phyloP scores from a whole-genome alignment of 441 rosid genomes.

The Populus trichocarpa region DNA sequence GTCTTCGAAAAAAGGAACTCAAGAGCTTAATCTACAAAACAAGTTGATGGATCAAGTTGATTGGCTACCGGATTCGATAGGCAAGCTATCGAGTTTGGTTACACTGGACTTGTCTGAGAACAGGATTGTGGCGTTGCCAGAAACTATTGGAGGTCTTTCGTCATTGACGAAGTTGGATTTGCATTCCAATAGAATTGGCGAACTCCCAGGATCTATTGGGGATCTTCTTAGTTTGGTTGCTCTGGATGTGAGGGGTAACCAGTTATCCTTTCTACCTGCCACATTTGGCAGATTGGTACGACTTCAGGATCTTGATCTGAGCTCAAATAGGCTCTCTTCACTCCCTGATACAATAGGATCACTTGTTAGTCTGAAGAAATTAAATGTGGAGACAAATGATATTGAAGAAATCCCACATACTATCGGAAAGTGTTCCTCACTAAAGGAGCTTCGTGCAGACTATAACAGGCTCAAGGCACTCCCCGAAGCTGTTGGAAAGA shows the following conservation, averaged over 20 bases:
- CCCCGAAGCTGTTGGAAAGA: constrained; percentile 97
- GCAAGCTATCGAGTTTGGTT: constrained; percentile 66
- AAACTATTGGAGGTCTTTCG: constrained; percentile 68
- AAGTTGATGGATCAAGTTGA: constrained; percentile 82
- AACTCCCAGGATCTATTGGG: constrained; percentile 77
- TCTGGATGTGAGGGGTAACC: constrained; percentile 78
- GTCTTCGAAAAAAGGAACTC: constrained; percentile 75
- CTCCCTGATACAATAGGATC: constrained; percentile 76
- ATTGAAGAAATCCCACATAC: constrained; percentile 83
- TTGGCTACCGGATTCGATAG: constrained; percentile 92
- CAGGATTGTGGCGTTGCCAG: constrained; percentile 57
- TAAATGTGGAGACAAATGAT: constrained; percentile 77
- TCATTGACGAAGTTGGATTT: constrained; percentile 74
- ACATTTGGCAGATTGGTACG: constrained; percentile 53
- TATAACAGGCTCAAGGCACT: constrained; percentile 94
- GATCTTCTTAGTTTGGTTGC: constrained; percentile 61
- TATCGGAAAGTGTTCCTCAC: constrained; percentile 63
- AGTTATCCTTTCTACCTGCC: constrained; percentile 64
- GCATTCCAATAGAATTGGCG: constrained; percentile 69
- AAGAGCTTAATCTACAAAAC: constrained; percentile 74
- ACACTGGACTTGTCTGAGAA: constrained; percentile 86
- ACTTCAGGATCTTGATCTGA: constrained; percentile 82
- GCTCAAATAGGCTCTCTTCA: constrained; percentile 55
- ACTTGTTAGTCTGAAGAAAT: constrained; percentile 56
- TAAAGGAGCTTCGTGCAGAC: constrained; percentile 73